Conservation (phyloP, 148 eudicot species). For the Linanthus parryae region DNA sequence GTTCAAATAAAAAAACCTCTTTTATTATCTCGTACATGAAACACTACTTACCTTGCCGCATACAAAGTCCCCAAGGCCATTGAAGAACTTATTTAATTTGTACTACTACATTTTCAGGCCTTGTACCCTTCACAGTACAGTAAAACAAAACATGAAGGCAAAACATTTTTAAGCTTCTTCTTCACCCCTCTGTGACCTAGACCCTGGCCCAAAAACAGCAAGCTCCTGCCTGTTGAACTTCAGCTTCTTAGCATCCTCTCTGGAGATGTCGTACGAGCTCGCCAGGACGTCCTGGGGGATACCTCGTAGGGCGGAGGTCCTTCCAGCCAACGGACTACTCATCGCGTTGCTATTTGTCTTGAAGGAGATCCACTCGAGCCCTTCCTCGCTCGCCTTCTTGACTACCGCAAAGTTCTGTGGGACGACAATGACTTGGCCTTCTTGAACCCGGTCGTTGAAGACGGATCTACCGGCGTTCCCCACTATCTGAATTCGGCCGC, state of each 20-base stretch:
- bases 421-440: not conserved
- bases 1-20: too few relatives aligned
- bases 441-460: not conserved
- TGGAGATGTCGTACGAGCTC: not conserved
- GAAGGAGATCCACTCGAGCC: slow-evolving; percentile 1
- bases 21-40: too few relatives aligned
- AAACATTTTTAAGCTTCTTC: not conserved
- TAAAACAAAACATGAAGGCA: too few relatives aligned
- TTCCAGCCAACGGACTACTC: not conserved
- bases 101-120: too few relatives aligned
- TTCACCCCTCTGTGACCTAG: not conserved
- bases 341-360: not conserved
- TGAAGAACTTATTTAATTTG: too few relatives aligned
- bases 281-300: not conserved
- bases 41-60: too few relatives aligned
- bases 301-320: slow-evolving; percentile 1
- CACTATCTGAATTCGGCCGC: not conserved
- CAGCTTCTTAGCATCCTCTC: not conserved
- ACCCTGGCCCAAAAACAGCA: not conserved
- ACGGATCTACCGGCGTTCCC: not conserved
- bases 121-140: too few relatives aligned
- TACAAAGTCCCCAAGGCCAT: too few relatives aligned
- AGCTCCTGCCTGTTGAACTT: slow-evolving; percentile 1
- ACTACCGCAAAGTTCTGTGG: slow-evolving; percentile 1
- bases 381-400: not conserved